Evolutionary conservation across 1,284 basidiomycete genomes (phyloP).

Genomic region (Coniophora puteana): DNA sequence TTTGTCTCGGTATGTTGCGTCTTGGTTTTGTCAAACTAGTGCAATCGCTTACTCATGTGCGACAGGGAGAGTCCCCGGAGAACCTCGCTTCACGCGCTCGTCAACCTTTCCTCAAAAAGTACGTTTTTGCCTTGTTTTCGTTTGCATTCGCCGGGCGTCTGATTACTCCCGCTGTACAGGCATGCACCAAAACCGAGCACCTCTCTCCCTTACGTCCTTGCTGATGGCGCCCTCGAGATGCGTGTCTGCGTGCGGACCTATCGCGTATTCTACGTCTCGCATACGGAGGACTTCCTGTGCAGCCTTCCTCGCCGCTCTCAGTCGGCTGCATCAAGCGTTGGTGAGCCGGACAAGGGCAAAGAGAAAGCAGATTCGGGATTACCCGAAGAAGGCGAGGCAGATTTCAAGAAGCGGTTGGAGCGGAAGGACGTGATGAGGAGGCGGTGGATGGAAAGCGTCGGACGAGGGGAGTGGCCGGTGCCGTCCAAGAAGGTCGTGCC

Average conservation of each 20-base stretch:
- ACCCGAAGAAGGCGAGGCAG: no score
- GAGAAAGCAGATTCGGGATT: no score
- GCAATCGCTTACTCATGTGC: slow-evolving; percentile 3
- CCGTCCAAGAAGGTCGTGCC: background rate
- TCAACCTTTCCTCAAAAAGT: slow-evolving; percentile 77
- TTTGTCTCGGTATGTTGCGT: slow-evolving; percentile 68
- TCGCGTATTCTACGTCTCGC: slow-evolving; percentile 78
- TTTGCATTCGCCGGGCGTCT: background rate
- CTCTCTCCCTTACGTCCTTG: slow-evolving; percentile 43
- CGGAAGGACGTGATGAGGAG: background rate
- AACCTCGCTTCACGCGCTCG: slow-evolving; percentile 53
- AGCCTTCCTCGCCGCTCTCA: no score
- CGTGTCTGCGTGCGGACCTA: slow-evolving; percentile 86
- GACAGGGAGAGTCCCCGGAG: slow-evolving; percentile 50
- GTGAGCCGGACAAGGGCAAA: no score
- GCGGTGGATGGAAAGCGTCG: background rate
- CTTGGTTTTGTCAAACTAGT: background rate
- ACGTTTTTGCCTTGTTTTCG: slow-evolving; percentile 18
- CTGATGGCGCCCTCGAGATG: slow-evolving; percentile 68
- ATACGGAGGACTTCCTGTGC: slow-evolving; percentile 67
- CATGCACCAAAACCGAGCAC: slow-evolving; percentile 34
- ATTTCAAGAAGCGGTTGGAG: no score
- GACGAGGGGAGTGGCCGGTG: background rate
- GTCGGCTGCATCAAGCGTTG: no score
- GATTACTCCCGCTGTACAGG: slow-evolving; percentile 22